Evolutionary conservation across 2,329 filamentous ascomycete species (phyloP).

Genomic region (Penicillium italicum): DNA sequence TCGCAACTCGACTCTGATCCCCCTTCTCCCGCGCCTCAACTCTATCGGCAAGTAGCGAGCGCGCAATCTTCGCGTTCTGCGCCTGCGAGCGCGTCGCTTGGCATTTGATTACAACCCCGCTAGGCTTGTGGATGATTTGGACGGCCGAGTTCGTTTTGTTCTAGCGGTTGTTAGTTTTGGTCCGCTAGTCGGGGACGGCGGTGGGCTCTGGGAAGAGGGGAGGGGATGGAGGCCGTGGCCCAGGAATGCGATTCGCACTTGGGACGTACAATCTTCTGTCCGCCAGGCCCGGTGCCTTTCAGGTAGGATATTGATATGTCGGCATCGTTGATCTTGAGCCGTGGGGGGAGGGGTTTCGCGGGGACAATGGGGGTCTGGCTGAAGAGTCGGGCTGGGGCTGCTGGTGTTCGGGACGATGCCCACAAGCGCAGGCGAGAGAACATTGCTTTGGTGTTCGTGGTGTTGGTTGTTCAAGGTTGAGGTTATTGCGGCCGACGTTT

Average conservation of each 20-base stretch:
- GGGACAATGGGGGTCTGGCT: slow-evolving; percentile 20
- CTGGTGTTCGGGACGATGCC: neutral
- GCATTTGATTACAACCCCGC: slow-evolving; percentile 88
- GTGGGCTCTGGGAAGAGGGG: neutral
- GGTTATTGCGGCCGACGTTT: neutral
- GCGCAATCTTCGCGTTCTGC: slow-evolving; percentile 83
- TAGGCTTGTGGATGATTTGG: slow-evolving; percentile 84
- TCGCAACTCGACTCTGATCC: slow-evolving; percentile 68
- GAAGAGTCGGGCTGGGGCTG: slow-evolving; percentile 17
- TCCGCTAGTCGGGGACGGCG: neutral
- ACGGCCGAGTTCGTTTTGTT: slow-evolving; percentile 98
- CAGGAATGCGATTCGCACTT: neutral
- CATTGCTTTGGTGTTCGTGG: slow-evolving; percentile 5
- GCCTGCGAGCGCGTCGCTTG: slow-evolving; percentile 83
- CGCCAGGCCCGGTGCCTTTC: slow-evolving; percentile 87
- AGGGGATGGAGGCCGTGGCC: neutral
- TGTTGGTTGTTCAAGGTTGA: neutral
- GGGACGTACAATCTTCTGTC: slow-evolving; percentile 78
- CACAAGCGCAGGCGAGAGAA: neutral
- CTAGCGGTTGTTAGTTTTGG: slow-evolving; percentile 32
- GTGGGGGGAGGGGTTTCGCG: slow-evolving; percentile 67
- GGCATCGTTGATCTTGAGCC: slow-evolving; percentile 68
- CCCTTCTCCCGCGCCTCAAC: slow-evolving; percentile 75
- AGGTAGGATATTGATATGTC: slow-evolving; percentile 84
- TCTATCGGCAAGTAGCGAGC: slow-evolving; percentile 69